Evolutionary conservation across 2,329 filamentous ascomycete genomes (phyloP).

Genomic region (Botrytis sinoallii): DNA sequence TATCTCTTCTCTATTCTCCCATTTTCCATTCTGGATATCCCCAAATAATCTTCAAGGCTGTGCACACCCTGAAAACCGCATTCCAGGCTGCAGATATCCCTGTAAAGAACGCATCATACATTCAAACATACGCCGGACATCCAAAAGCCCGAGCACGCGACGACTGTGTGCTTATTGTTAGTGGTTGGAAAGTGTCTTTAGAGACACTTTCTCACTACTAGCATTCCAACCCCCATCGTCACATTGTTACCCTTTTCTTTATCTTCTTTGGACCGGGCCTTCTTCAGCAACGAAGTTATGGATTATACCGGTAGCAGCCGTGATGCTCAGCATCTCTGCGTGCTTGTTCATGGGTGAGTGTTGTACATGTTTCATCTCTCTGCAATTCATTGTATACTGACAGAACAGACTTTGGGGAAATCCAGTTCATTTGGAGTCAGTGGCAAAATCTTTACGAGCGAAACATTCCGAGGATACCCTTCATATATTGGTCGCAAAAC

Average conservation of each 20-base stretch:
- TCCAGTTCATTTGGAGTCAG: conserved; percentile 65
- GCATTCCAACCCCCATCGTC: conserved; percentile 29
- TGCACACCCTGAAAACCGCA: conserved; percentile 5
- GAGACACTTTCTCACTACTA: conserved; percentile 40
- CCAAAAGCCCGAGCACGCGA: conserved; percentile 10
- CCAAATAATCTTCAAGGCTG: neutral
- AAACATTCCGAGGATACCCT: conserved; percentile 60
- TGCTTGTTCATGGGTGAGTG: conserved; percentile 65
- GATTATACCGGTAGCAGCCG: conserved; percentile 50
- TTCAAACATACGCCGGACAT: neutral
- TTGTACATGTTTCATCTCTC: neutral
- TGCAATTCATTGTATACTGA: conserved; percentile 7
- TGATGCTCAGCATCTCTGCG: conserved; percentile 68
- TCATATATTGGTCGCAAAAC: conserved; percentile 68
- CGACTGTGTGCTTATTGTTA: conserved; percentile 14
- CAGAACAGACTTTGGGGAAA: conserved; percentile 69
- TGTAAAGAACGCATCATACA: conserved; percentile 14
- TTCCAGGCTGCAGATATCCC: conserved; percentile 18
- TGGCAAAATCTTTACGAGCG: conserved; percentile 63
- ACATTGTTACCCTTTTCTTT: conserved; percentile 38
- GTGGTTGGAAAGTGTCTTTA: conserved; percentile 40
- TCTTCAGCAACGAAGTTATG: conserved; percentile 41
- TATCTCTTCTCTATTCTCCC: neutral
- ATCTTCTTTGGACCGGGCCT: conserved; percentile 39
- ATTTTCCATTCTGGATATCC: neutral